Evolutionary conservation across 176 grass and related monocot genomes (phyloP), one percentile per base, ranked within the genome.

Genomic region (Oryza australiensis): DNA sequence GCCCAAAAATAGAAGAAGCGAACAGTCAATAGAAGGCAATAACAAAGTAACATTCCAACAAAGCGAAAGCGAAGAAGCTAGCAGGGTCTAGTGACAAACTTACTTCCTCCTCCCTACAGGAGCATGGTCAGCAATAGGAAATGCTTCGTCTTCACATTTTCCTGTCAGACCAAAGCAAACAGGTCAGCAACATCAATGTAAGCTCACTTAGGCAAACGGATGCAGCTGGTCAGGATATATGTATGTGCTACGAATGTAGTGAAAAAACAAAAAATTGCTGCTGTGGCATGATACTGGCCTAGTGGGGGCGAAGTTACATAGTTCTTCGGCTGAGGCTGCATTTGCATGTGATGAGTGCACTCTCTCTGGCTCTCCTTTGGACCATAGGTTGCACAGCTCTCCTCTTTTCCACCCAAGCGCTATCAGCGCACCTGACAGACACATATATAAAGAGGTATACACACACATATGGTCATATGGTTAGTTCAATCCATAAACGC

Each of bases 371-470:
- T 86, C 86, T 42, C 95, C 95, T 70, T 68, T 87, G 18, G 20
- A 66, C 92, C 95, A 97, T 60, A 97, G 74, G 72, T 97, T 94
- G 59, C 22, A 45, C 34, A 98, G 88, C 64, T 94, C 92, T 38
- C 95, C 91, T 84, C 95, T 93, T 82, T 89, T 98, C 75, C 76
- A 65, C 20, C 95, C 95, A 49, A 98, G 84, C 0, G 84, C 55
- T 76, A 93, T 87, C 28, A 98, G 73, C 1, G 92, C 94, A 46
- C 95, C 92, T 98, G 59, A 81, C 23, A 37, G 9, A 64, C 26
- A 59, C 34, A 72, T 43, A 72, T 43, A 46, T 37, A 43, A 14
- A 14, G 12, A 14, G 10, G 11, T n/a, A n/a, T n/a, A n/a, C n/a
- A n/a, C n/a, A n/a, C n/a, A n/a, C n/a, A n/a, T n/a, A n/a, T n/a